phyloP scores from a whole-genome alignment of 257 asterid genomes.

The Ajuga chamaepitys region DNA sequence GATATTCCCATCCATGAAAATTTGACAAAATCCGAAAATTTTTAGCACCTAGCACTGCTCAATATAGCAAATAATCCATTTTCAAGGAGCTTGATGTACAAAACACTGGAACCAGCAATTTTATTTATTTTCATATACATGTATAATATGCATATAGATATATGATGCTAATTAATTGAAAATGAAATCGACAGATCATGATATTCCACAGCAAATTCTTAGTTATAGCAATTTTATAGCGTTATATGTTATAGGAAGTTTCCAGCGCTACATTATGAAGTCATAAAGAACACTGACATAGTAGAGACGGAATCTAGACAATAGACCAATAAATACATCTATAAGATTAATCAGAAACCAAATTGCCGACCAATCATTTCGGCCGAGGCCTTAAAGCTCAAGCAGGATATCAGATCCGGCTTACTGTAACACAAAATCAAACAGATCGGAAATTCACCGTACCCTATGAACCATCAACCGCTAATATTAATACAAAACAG shows the following conservation, averaged over 20 bases:
- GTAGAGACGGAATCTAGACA: no score
- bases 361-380: not conserved
- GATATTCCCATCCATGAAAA: not conserved
- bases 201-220: not conserved
- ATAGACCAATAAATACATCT: not conserved
- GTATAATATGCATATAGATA: not conserved
- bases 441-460: conserved; percentile 10
- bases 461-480: not conserved
- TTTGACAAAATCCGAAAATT: no score
- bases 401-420: conserved; percentile 10
- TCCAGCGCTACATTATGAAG: not conserved
- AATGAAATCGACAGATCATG: not conserved
- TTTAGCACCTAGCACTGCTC: not conserved
- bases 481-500: not conserved
- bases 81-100: not conserved
- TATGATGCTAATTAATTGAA: not conserved
- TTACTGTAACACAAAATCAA: not conserved
- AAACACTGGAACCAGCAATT: not conserved
- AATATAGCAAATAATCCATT: not conserved
- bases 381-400: not conserved
- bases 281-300: not conserved
- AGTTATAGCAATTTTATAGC: no score
- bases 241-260: no score
- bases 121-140: not conserved
- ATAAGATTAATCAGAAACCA: not conserved